phyloP scores from a whole-genome alignment of 2,329 filamentous ascomycete genomes.

The Cladobotryum protrusum region DNA sequence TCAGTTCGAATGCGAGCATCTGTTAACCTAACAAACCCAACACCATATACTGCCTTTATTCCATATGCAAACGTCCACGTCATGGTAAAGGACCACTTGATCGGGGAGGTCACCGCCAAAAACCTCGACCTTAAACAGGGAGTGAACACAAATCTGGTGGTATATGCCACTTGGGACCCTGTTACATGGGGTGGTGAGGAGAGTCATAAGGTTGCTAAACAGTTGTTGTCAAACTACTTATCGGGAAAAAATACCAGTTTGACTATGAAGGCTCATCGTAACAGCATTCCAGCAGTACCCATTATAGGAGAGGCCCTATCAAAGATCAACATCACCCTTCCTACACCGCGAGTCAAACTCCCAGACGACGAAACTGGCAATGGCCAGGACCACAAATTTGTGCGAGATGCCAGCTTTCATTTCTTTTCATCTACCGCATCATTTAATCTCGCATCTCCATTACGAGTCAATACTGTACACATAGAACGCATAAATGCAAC shows the following conservation, averaged over 20 bases:
- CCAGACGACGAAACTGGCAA: conserved; percentile 42
- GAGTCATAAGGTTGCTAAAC: conserved; percentile 57
- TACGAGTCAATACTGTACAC: conserved; percentile 65
- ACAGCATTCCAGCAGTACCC: conserved; percentile 68
- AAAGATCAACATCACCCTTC: conserved; percentile 62
- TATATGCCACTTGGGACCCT: conserved; percentile 72
- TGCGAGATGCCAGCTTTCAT: conserved; percentile 81
- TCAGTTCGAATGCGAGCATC: conserved; percentile 65
- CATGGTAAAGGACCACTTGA: conserved; percentile 61
- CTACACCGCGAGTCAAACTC: conserved; percentile 59
- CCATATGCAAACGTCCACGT: conserved; percentile 75
- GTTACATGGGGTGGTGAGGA: conserved; percentile 51
- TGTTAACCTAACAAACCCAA: conserved; percentile 86
- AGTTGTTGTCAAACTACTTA: conserved; percentile 77
- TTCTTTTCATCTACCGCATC: conserved; percentile 78
- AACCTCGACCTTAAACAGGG: conserved; percentile 61
- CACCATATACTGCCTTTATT: conserved; percentile 74
- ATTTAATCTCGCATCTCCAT: conserved; percentile 76
- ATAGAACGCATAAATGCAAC: conserved; percentile 78
- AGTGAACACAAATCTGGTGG: conserved; percentile 61
- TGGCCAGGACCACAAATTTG: conserved; percentile 55
- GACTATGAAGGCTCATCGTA: conserved; percentile 63
- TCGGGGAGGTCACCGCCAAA: conserved; percentile 67
- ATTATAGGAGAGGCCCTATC: conserved; percentile 67
- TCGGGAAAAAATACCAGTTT: conserved; percentile 83